phyloP scores from a whole-genome alignment of 2,329 filamentous ascomycete species.

The Zymoseptoria tritici region DNA sequence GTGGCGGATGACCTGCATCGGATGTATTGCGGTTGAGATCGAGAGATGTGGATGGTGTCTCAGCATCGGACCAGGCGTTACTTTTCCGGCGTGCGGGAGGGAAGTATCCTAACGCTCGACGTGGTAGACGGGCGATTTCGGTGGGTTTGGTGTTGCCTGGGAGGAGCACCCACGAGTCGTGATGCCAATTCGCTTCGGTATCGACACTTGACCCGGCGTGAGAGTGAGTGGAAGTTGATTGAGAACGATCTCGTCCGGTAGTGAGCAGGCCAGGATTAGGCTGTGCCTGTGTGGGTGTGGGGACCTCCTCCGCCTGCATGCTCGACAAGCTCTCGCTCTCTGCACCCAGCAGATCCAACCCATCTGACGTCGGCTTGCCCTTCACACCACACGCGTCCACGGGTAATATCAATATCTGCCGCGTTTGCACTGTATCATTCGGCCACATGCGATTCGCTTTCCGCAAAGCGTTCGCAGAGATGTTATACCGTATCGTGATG shows the following conservation, averaged over 20 bases:
- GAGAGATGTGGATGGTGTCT: slow-evolving; percentile 60
- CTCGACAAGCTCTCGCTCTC: slow-evolving; percentile 26
- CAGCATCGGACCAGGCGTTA: slow-evolving; percentile 52
- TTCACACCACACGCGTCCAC: slow-evolving; percentile 84
- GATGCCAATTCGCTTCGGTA: slow-evolving; percentile 66
- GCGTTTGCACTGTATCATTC: slow-evolving; percentile 78
- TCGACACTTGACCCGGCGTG: slow-evolving; percentile 37
- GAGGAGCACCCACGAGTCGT: slow-evolving; percentile 82
- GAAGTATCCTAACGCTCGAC: slow-evolving; percentile 80
- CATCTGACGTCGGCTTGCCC: slow-evolving; percentile 49
- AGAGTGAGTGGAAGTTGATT: slow-evolving; percentile 31
- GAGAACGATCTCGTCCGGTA: slow-evolving; percentile 30
- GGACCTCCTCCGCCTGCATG: slow-evolving; percentile 32
- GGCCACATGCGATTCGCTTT: slow-evolving; percentile 93
- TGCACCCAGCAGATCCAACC: slow-evolving; percentile 27
- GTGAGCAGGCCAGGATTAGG: neutral
- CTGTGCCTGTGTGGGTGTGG: slow-evolving; percentile 26
- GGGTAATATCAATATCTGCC: slow-evolving; percentile 73
- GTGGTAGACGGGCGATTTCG: slow-evolving; percentile 77
- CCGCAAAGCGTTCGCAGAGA: slow-evolving; percentile 71
- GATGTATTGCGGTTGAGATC: slow-evolving; percentile 46
- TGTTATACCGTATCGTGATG: slow-evolving; percentile 83
- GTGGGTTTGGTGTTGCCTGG: slow-evolving; percentile 64
- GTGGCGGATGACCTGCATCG: slow-evolving; percentile 23
- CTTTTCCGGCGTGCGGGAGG: slow-evolving; percentile 87